Conservation (phyloP, 2,329 filamentous ascomycete species). For the Colletotrichum sp. region DNA sequence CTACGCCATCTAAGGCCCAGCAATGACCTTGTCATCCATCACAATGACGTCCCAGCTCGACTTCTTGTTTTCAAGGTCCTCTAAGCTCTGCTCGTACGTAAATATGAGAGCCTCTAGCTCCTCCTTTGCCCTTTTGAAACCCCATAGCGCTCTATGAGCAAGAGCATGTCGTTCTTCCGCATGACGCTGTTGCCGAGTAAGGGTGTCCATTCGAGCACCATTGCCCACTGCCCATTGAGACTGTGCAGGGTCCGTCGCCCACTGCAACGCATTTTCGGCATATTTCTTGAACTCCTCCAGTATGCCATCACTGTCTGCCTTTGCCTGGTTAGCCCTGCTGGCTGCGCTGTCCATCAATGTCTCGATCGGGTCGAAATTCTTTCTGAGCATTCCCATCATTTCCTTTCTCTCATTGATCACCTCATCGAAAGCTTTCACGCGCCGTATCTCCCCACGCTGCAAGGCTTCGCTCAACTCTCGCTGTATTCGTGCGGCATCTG, state of each 20-base stretch:
- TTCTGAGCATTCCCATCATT: neutral
- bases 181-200: neutral
- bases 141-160: neutral
- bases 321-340: neutral
- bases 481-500: neutral
- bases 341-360: neutral
- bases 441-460: neutral
- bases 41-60: neutral
- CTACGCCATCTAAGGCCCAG: neutral
- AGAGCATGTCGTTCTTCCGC: neutral
- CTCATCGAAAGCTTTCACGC: neutral
- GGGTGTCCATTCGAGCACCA: neutral
- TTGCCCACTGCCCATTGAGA: neutral
- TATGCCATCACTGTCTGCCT: neutral
- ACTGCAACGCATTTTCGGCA: neutral
- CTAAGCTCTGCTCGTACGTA: neutral
- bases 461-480: neutral
- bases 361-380: neutral
- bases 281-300: neutral
- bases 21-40: neutral
- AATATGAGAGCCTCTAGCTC: neutral
- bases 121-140: neutral
- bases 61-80: neutral
- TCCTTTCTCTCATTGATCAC: neutral
- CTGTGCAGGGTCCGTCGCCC: neutral